Percentiles rank a stretch among this genome's conserved stretches.
These are phyloP conservation scores for Epichloe typhina DNA, from an alignment of 2,329 filamentous ascomycete genomes.

Conservation along the genomic window DNA sequence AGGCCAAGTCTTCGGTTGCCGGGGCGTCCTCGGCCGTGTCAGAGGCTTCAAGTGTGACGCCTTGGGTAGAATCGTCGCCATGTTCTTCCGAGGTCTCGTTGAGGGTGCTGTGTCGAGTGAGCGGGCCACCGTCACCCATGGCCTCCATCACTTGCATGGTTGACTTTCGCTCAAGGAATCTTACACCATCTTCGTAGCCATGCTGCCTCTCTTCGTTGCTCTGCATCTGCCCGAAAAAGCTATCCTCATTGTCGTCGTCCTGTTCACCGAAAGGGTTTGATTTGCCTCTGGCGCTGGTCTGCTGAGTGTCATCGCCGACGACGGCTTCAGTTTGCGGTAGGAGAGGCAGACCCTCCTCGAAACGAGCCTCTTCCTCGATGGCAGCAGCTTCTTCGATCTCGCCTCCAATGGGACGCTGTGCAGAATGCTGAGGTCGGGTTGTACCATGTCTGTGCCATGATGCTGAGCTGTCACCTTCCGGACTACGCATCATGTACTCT, in stretches of 20 bases:
- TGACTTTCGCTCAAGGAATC: constrained; percentile 50
- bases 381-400: constrained; percentile 27
- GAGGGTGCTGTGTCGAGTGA: constrained; percentile 17
- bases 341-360: constrained; percentile 57
- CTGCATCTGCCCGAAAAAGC: constrained; percentile 48
- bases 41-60: neutral
- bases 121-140: constrained; percentile 22
- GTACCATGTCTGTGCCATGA: constrained; percentile 5
- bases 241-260: constrained; percentile 38
- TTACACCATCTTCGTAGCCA: constrained; percentile 9
- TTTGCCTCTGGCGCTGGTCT: constrained; percentile 11
- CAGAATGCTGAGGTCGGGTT: constrained; percentile 11
- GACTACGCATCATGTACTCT: constrained; percentile 12
- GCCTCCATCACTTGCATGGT: constrained; percentile 52
- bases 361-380: constrained; percentile 43
- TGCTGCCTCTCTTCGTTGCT: constrained; percentile 13
- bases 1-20: constrained; percentile 53
- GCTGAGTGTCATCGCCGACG: constrained; percentile 1
- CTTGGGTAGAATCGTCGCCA: constrained; percentile 9
- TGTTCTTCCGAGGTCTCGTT: constrained; percentile 19
- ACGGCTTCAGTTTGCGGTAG: constrained; percentile 25
- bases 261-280: constrained; percentile 30
- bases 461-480: constrained; percentile 5
- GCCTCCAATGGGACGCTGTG: constrained; percentile 29
- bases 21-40: constrained; percentile 10